Percentiles rank a stretch among this genome's conserved stretches.
Evolutionary conservation across 192 early-diverging fungal genomes (phyloP).

Genomic region (Dissophora globulifera): DNA sequence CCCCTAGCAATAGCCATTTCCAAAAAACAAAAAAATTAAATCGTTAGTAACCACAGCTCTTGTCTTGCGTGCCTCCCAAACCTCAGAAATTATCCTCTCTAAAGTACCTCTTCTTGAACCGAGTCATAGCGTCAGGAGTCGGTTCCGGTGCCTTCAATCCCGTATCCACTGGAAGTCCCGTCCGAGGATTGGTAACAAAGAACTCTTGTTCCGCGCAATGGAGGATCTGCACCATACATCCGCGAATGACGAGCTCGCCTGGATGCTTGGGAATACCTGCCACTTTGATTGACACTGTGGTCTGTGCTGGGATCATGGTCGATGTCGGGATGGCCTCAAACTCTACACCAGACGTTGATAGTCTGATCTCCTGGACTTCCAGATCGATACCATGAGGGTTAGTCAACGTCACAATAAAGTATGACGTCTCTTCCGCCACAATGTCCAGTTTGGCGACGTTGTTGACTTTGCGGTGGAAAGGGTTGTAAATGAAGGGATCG

Average conservation of each 20-base stretch:
- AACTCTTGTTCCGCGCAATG: slow-evolving; percentile 68
- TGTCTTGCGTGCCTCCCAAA: not conserved
- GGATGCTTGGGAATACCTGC: slow-evolving; percentile 67
- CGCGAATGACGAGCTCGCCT: slow-evolving; percentile 72
- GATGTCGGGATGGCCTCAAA: slow-evolving; percentile 69
- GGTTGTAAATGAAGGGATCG: slow-evolving; percentile 86
- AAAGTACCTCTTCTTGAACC: slow-evolving; percentile 44
- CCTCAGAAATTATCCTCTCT: not conserved
- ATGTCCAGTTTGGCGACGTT: slow-evolving; percentile 65
- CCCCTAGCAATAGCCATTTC: slow-evolving; percentile 13
- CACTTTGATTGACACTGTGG: slow-evolving; percentile 69
- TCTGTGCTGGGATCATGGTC: slow-evolving; percentile 75
- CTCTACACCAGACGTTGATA: slow-evolving; percentile 69
- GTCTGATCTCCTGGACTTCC: slow-evolving; percentile 72
- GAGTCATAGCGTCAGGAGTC: slow-evolving; percentile 9
- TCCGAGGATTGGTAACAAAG: slow-evolving; percentile 48
- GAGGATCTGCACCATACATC: slow-evolving; percentile 64
- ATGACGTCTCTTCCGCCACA: slow-evolving; percentile 71
- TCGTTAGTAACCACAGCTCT: too few relatives aligned
- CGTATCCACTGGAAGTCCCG: not conserved
- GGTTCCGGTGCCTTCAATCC: not conserved
- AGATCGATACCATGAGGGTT: slow-evolving; percentile 87
- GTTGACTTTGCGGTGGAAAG: slow-evolving; percentile 72
- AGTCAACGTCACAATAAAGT: slow-evolving; percentile 76
- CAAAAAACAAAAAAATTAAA: not conserved